phyloP scores from a whole-genome alignment of 352 stramenopile genomes.

The Aphanomyces invadans region DNA sequence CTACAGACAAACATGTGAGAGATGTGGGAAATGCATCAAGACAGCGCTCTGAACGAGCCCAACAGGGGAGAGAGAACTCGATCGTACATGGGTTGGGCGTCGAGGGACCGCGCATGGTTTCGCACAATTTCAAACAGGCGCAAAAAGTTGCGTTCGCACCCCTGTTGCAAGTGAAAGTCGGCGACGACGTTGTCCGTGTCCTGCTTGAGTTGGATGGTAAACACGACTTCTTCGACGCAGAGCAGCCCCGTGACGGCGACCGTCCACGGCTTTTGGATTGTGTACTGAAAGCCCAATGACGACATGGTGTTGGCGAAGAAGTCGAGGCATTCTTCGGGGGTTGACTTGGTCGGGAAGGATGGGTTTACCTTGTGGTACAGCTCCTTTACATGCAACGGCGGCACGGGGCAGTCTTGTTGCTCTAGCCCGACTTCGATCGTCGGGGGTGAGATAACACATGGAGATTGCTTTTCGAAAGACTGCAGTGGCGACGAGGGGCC shows the following conservation, averaged over 20 bases:
- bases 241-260: background rate
- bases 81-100: background rate
- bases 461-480: background rate
- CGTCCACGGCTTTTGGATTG: background rate
- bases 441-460: background rate
- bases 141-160: conserved; percentile 7
- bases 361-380: conserved; percentile 4
- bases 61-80: background rate
- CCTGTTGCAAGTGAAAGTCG: conserved; percentile 4
- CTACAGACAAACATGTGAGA: background rate
- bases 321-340: background rate
- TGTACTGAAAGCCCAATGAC: background rate
- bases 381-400: background rate
- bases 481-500: background rate
- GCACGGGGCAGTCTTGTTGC: background rate
- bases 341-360: background rate
- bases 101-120: background rate
- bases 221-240: conserved; percentile 18
- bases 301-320: background rate
- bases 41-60: no score
- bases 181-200: background rate
- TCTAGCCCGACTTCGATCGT: background rate
- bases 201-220: background rate
- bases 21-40: no score
- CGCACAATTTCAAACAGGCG: conserved; percentile 16